Evolutionary conservation across 768 basidiomycete species (phyloP), one percentile per base, ranked within the genome.

Genomic region (Agrocybe chaxingu): DNA sequence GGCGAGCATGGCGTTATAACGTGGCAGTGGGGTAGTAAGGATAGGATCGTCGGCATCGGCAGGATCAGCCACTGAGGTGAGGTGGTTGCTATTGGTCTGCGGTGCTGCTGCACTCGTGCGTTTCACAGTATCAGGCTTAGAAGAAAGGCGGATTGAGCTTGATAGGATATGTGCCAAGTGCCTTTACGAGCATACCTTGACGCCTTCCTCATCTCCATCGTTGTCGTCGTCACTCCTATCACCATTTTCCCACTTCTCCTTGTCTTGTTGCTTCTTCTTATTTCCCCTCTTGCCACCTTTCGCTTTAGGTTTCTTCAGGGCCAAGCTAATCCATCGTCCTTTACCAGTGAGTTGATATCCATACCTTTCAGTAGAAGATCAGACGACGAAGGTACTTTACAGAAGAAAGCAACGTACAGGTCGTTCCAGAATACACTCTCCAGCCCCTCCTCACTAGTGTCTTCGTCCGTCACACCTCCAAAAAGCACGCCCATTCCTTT

Each of bases 351-450:
- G 72, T 56, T 87, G 87, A 64, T 94, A 94, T 0, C 83, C 90
- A 62, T 84, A 89, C 54, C 90, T 92, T 31, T 16, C 3, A 35
- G 45, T 9, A 50, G 2, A 29, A 41, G 16, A 9, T 12, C 32
- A 9, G 8, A 32, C 11, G 40, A 34, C 12, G 7, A 40, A 4
- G 8, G 34, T 36, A n/a, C 7, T 24, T 24, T 24, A 5, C 31
- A n/a, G n/a, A 31, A n/a, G 19, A 12, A 40, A 45, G 45, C 37
- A 16, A 65, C 81, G 54, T 53, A 91, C 89, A 95, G 55, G 59
- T 95, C 92, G 53, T 93, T 92, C 75, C 87, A 89, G 64, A 96
- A 96, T 1, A 85, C 75, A 53, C 88, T 92, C 50, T 92, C 87
- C 54, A 97, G 63, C 3, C 78, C 82, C 60, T 97, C 94, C 64